Evolutionary conservation across 305 asterid genomes (phyloP).

Genomic region (Fraxinus dipetala): DNA sequence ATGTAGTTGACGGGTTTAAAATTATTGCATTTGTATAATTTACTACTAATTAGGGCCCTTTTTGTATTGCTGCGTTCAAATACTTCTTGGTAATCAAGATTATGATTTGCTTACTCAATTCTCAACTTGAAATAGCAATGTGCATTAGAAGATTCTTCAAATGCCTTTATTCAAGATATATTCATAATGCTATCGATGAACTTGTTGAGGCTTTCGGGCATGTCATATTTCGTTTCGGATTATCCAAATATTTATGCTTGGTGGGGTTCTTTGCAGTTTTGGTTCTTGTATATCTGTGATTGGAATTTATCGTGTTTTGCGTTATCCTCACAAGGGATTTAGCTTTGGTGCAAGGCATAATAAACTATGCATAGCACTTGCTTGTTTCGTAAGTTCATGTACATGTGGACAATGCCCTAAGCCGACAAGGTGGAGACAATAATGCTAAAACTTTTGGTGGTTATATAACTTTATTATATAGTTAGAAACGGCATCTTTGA

Average conservation of each 20-base stretch:
- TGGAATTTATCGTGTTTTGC: not conserved
- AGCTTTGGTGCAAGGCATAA: not conserved
- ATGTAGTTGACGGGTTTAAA: not conserved
- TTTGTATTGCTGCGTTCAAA: not conserved
- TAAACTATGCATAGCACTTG: not conserved
- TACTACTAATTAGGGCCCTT: not conserved
- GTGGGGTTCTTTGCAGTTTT: not conserved
- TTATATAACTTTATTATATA: not conserved
- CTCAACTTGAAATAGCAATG: not conserved
- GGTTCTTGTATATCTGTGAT: not conserved
- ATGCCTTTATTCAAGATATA: not conserved
- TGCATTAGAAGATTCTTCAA: not conserved
- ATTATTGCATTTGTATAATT: not conserved
- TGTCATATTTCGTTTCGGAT: not conserved
- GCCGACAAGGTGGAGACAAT: slow-evolving; percentile 21
- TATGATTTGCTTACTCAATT: not conserved
- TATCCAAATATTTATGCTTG: not conserved
- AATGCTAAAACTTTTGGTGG: slow-evolving; percentile 9
- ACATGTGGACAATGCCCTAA: not conserved
- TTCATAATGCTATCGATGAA: not conserved
- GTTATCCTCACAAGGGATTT: not conserved
- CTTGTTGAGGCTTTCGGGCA: not conserved
- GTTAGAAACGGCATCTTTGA: slow-evolving; percentile 15
- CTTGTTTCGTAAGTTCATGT: not conserved
- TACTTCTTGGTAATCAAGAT: not conserved